A percentile compares a stretch with the other conserved stretches of the same genome.
These are phyloP conservation scores for Gaertneriomyces sp. DNA, from an alignment of 192 early-diverging fungal species.

Conservation along the genomic window DNA sequence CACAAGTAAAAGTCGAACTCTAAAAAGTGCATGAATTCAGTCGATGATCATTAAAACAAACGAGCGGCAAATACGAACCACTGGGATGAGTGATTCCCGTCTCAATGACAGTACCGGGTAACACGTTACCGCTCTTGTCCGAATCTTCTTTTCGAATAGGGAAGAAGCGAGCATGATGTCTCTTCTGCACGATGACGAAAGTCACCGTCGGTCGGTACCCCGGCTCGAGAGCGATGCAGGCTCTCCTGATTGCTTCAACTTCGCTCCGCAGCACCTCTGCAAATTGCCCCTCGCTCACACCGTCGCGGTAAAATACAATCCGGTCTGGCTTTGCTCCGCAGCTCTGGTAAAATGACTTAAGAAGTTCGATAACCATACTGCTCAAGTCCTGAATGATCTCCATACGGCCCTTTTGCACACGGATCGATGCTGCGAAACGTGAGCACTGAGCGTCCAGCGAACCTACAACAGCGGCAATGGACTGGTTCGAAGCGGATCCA, in stretches of 20 bases:
- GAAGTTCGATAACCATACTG: conserved; percentile 54
- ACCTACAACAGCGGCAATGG: conserved; percentile 60
- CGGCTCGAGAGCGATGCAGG: conserved; percentile 58
- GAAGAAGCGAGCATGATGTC: conserved; percentile 81
- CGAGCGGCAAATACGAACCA: conserved; percentile 24
- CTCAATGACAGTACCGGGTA: conserved; percentile 59
- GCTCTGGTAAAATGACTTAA: conserved; percentile 55
- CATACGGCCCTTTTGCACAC: conserved; percentile 46
- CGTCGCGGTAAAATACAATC: conserved; percentile 65
- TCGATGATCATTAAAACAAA: conserved; percentile 15
- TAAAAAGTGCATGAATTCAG: not conserved
- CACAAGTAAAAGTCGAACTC: conserved; percentile 71
- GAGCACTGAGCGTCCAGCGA: conserved; percentile 61
- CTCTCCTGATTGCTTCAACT: conserved; percentile 65
- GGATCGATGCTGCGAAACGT: conserved; percentile 52
- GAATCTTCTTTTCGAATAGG: conserved; percentile 53
- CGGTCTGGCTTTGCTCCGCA: conserved; percentile 55
- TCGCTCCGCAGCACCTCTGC: conserved; percentile 69
- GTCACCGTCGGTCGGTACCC: conserved; percentile 77
- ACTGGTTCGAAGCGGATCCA: conserved; percentile 49
- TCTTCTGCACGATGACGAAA: conserved; percentile 82
- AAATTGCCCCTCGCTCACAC: conserved; percentile 87
- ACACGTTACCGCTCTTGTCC: conserved; percentile 52
- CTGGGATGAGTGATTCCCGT: conserved; percentile 51
- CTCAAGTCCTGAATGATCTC: conserved; percentile 52